phyloP scores from a whole-genome alignment of 1,139 yeast genomes.

The Candida freyschussii region DNA sequence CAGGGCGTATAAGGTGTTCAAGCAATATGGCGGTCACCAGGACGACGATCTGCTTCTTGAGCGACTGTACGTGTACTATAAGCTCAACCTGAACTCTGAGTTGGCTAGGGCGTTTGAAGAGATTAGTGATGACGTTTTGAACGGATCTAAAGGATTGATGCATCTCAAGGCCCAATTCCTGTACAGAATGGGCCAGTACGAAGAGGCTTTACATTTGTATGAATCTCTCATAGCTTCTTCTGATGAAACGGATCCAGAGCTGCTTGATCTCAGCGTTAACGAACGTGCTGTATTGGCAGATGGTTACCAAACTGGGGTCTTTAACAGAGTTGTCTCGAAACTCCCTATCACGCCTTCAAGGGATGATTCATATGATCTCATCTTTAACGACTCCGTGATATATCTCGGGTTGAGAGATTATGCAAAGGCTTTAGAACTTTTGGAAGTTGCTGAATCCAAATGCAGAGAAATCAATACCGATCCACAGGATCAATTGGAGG shows the following conservation, averaged over 20 bases:
- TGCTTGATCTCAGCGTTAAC: slow-evolving; percentile 61
- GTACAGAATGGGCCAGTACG: slow-evolving; percentile 60
- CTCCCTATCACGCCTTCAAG: slow-evolving; percentile 7
- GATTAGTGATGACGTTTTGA: slow-evolving; percentile 26
- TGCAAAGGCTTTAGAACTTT: slow-evolving; percentile 35
- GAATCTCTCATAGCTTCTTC: slow-evolving; percentile 36
- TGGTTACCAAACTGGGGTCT: slow-evolving; percentile 16
- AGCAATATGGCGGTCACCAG: slow-evolving; percentile 33
- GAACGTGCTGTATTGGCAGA: slow-evolving; percentile 65
- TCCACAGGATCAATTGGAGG: slow-evolving; percentile 35
- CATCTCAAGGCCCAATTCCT: slow-evolving; percentile 83
- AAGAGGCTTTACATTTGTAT: slow-evolving; percentile 53
- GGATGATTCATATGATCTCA: slow-evolving; percentile 45
- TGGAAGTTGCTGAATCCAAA: slow-evolving; percentile 36
- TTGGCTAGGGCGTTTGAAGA: slow-evolving; percentile 38
- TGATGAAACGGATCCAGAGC: slow-evolving; percentile 29
- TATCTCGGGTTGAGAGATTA: slow-evolving; percentile 34
- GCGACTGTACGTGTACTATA: slow-evolving; percentile 66
- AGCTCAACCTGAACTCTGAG: slow-evolving; percentile 44
- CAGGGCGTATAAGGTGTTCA: slow-evolving; percentile 47
- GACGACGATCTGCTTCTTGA: slow-evolving; percentile 45
- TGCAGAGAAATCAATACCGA: slow-evolving; percentile 31
- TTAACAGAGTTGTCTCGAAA: slow-evolving; percentile 5
- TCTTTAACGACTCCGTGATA: slow-evolving; percentile 67
- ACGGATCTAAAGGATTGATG: slow-evolving; percentile 43